Evolutionary conservation across 1,284 basidiomycete species (phyloP), one percentile per base, ranked within the genome.

Genomic region (Meira miltonrushii): DNA sequence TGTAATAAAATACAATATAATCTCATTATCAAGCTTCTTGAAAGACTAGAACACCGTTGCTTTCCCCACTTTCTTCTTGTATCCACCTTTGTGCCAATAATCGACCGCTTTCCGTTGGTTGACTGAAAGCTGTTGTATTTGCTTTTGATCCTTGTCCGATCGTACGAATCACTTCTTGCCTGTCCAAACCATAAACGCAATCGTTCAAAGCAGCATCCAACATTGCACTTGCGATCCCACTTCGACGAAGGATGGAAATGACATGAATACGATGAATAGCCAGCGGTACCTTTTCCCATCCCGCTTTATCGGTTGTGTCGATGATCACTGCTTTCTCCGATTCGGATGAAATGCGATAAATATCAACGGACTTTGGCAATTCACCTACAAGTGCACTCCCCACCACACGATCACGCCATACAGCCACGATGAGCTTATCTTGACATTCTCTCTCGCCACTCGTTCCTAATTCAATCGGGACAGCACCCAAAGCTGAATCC

Each of bases 231-330:
- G 61, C 72, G 41, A 74, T 28, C 8, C 72, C 71, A 17, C 58
- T 55, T 13, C 72, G 66, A 37, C 72, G 54, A 51, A 61, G 60
- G 39, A 25, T 39, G 7, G 69, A 58, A 39, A 73, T 61, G 11
- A 72, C 66, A 59, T 71, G 60, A 49, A 74, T 73, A 8, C 72
- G 62, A 52, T 70, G 68, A 7, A 74, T 53, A 8, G 66, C 72
- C 0, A 74, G 47, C 2, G 69, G 68, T 15, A 69, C 69, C 1
- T 64, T 69, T 13, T 54, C 37, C 12, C 4, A 8, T 33, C 4
- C 28, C 28, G 8, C 4, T 4, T 33, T 33, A 8, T 33, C 28
- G 28, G 3, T 33, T 33, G 28, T 33, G 8, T 33, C 8, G 8
- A 33, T 3, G 3, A 33, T 8, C 8, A 33, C 28, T 33, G 28